Evolutionary conservation across 2,329 filamentous ascomycete species (phyloP), one percentile per base, ranked within the genome.

Genomic region (Pseudonectria buxi): DNA sequence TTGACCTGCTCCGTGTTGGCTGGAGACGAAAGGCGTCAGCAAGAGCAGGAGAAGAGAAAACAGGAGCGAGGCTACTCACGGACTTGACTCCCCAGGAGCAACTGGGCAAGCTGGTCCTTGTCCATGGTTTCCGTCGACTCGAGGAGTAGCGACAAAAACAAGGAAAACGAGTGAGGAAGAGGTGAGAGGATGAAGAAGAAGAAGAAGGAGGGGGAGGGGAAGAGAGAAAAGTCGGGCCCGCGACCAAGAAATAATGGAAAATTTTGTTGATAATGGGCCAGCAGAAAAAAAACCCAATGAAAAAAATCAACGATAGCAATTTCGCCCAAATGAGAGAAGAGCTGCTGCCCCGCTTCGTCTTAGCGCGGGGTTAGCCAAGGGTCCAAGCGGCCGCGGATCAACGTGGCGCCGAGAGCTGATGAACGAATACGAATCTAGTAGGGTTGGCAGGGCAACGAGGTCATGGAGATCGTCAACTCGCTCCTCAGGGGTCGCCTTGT

Each of bases 1-100:
- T 95, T 94, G 63, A 94, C 81, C 65, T 81, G 80, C 51, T 86
- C 80, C 49, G 88, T 95, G 66, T 94, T 83, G 58, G 92, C 88
- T 94, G 56, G 26, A 53, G 35, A 47, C 38, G 44, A 51, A 25
- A 32, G 9, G 12, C 6, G 40, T 54, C 24, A 53, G 47, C 31
- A 29, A 37, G 24, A 22, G 16, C 26, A 28, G 24, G 24, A 32
- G 14, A 28, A 30, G 33, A 39, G 18, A 33, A 35, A 30, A 35
- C 34, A 39, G 22, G 37, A 16, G 40, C 40, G 30, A 29, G 35
- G 18, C 32, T 14, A 79, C 84, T 69, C 69, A 92, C 86, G 88
- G 62, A 87, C 80, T 66, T 94, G 77, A 55, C 90, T 81, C 67
- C 85, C 82, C 74, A 92, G 78, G 60, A 95, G 78, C 67, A 95